A percentile compares a stretch with the other conserved stretches of the same genome.
Evolutionary conservation across 495 filamentous ascomycete genomes (phyloP).

Genomic region (Tuber microsphaerosporum): DNA sequence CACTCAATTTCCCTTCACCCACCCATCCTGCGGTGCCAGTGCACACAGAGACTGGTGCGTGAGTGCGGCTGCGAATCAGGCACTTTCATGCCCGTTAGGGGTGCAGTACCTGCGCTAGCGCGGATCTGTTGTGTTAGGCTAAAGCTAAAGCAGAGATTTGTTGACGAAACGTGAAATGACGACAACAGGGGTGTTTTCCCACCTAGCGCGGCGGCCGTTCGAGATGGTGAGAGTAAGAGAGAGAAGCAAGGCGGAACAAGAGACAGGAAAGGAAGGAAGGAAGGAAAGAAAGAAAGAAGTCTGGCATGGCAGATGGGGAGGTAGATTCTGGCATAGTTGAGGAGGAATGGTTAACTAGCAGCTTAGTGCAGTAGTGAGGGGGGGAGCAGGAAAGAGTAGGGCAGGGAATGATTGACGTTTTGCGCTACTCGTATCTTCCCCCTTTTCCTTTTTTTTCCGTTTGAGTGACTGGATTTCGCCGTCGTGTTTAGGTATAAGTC

Average conservation of each 20-base stretch:
- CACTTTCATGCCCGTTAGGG: neutral
- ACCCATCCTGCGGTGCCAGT: neutral
- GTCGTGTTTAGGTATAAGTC: neutral
- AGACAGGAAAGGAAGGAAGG: neutral
- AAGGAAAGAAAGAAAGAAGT: neutral
- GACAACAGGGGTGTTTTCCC: neutral
- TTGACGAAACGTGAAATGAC: conserved; percentile 17
- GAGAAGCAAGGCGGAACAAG: neutral
- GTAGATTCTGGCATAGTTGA: too few species aligned
- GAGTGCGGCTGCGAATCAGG: neutral
- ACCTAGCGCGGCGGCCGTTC: neutral
- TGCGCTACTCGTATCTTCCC: too few species aligned
- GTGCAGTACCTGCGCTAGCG: conserved; percentile 32
- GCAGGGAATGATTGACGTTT: too few species aligned
- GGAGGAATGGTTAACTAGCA: neutral
- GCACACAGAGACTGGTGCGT: neutral
- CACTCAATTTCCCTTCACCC: neutral
- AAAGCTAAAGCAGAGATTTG: conserved; percentile 26
- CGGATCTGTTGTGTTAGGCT: conserved; percentile 2
- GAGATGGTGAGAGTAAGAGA: neutral
- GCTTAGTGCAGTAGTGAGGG: neutral
- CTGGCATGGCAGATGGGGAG: neutral
- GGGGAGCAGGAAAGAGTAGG: too few species aligned
- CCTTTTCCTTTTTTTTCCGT: too few species aligned
- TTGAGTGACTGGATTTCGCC: neutral